Evolutionary conservation across 805 yeast species (phyloP).

Genomic region (Wickerhamomyces silvicola): DNA sequence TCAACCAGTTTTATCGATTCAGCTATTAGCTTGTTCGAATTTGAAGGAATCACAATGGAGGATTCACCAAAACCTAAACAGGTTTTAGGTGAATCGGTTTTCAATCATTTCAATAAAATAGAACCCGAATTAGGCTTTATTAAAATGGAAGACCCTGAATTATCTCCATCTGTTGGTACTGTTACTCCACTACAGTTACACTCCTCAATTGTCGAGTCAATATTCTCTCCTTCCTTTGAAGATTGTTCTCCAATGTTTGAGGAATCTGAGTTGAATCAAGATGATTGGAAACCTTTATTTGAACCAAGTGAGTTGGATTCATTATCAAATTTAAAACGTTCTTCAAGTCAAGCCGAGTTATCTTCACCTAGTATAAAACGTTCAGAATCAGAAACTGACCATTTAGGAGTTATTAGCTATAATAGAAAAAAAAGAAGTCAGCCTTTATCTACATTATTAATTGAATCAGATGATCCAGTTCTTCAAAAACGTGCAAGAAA

Average conservation of each 20-base stretch:
- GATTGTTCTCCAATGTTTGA: slow-evolving; percentile 61
- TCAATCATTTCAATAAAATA: slow-evolving; percentile 18
- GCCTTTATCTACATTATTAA: slow-evolving; percentile 67
- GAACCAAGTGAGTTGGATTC: slow-evolving; percentile 27
- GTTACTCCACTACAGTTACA: slow-evolving; percentile 48
- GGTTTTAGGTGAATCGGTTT: slow-evolving; percentile 24
- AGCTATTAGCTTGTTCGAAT: too few relatives aligned
- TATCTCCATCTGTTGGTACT: slow-evolving; percentile 24
- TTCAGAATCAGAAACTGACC: slow-evolving; percentile 43
- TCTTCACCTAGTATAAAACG: slow-evolving; percentile 11
- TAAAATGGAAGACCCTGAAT: slow-evolving; percentile 17
- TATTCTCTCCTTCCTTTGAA: slow-evolving; percentile 32
- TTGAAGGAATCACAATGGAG: too few relatives aligned
- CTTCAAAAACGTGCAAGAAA: slow-evolving; percentile 89
- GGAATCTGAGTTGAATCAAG: slow-evolving; percentile 27
- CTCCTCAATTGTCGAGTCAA: slow-evolving; percentile 59
- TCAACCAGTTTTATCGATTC: too few relatives aligned
- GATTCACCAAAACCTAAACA: slow-evolving; percentile 24
- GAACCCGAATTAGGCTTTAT: slow-evolving; percentile 19
- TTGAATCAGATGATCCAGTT: slow-evolving; percentile 54
- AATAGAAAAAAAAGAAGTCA: slow-evolving; percentile 67
- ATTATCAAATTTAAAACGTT: slow-evolving; percentile 8
- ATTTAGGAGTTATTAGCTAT: slow-evolving; percentile 69
- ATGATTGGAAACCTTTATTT: slow-evolving; percentile 62
- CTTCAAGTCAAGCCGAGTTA: slow-evolving; percentile 20